A percentile compares a stretch with the other conserved stretches of the same genome.
Evolutionary conservation across 768 basidiomycete species (phyloP).

Genomic region (Phaffia australis): DNA sequence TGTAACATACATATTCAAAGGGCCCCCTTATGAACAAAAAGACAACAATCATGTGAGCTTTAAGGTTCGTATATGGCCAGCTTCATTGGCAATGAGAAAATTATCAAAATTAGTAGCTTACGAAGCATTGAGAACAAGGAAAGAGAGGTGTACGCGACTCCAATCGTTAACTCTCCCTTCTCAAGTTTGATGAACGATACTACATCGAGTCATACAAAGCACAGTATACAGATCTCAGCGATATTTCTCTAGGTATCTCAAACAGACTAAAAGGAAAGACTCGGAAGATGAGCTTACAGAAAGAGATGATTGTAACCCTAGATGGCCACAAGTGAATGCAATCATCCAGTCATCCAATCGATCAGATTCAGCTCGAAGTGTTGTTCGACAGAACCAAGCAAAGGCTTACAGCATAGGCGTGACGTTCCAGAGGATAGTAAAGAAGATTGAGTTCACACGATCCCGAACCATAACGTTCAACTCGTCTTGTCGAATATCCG

Average conservation of each 20-base stretch:
- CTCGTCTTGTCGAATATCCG: slow-evolving; percentile 51
- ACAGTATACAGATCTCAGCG: too few species aligned
- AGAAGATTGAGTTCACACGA: slow-evolving; percentile 60
- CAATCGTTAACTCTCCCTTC: slow-evolving; percentile 61
- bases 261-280: too few species aligned
- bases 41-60: too few species aligned
- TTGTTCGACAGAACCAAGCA: background rate
- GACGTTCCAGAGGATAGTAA: slow-evolving; percentile 58
- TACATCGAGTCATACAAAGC: too few species aligned
- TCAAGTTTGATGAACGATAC: slow-evolving; percentile 49
- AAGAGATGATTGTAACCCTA: slow-evolving; percentile 66
- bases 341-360: too few species aligned
- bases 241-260: too few species aligned
- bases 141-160: slow-evolving; percentile 78
- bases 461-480: slow-evolving; percentile 57
- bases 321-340: background rate
- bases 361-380: too few species aligned
- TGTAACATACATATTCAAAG: too few species aligned
- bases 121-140: slow-evolving; percentile 78
- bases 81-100: too few species aligned
- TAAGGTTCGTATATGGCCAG: too few species aligned
- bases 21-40: too few species aligned
- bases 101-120: background rate
- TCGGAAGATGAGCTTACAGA: slow-evolving; percentile 37
- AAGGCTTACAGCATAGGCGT: slow-evolving; percentile 49